A percentile compares a stretch with the other conserved stretches of the same genome.
These are phyloP conservation scores for Neurospora tetraspora DNA, from an alignment of 495 filamentous ascomycete genomes.

Conservation along the genomic window DNA sequence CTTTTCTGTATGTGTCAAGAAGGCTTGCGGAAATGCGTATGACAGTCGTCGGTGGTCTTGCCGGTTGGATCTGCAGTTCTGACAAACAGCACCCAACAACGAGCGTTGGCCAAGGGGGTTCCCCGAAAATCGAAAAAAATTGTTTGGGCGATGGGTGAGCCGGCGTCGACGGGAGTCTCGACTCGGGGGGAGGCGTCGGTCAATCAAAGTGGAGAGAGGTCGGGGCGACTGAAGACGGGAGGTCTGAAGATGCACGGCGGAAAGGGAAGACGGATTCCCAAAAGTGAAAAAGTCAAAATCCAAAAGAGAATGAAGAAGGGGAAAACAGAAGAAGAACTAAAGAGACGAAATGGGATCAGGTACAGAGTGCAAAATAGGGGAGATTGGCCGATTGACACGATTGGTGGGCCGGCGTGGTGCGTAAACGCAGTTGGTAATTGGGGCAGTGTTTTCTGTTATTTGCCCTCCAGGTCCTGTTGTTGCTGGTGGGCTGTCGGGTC, in stretches of 20 bases:
- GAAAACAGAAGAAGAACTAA: not conserved
- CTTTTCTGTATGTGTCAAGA: not conserved
- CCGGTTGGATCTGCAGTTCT: not conserved
- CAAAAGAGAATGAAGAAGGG: not conserved
- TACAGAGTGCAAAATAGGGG: not conserved
- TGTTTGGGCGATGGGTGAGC: not conserved
- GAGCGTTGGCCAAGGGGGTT: not conserved
- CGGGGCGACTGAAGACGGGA: not conserved
- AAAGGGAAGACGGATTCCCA: not conserved
- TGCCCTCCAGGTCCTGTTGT: not conserved
- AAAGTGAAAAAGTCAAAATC: not conserved
- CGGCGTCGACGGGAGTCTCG: not conserved
- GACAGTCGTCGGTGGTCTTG: not conserved
- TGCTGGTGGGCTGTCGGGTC: not conserved
- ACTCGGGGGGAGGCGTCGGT: not conserved
- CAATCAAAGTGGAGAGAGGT: not conserved
- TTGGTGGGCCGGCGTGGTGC: not conserved
- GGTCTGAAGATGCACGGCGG: not conserved
- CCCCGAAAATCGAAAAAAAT: not conserved
- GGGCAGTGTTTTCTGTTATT: not conserved
- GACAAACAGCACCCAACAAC: not conserved
- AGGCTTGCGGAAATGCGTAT: not conserved
- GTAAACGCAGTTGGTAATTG: not conserved
- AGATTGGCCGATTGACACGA: not conserved
- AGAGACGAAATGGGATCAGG: not conserved